phyloP scores from a whole-genome alignment of 1,284 basidiomycete species.

The Xerocomus cyaneibrunnescens region DNA sequence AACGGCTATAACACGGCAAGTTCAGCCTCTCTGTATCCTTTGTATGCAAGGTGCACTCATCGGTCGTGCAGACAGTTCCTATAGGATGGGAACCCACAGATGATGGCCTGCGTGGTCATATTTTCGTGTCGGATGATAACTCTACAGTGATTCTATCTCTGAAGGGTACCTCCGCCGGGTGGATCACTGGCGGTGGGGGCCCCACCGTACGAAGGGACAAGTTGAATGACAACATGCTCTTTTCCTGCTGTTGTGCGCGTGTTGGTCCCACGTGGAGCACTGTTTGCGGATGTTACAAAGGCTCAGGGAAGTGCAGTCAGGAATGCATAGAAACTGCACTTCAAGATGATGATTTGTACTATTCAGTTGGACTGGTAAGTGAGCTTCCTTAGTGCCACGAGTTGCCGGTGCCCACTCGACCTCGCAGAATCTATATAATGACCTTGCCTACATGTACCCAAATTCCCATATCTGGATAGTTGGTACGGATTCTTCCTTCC shows the following conservation, averaged over 20 bases:
- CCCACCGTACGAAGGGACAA: slow-evolving; percentile 70
- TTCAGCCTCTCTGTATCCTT: slow-evolving; percentile 29
- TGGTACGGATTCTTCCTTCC: slow-evolving; percentile 25
- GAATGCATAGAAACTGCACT: slow-evolving; percentile 75
- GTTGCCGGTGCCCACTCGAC: not conserved
- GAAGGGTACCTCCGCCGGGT: slow-evolving; percentile 88
- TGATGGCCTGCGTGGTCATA: slow-evolving; percentile 89
- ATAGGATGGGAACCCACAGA: slow-evolving; percentile 87
- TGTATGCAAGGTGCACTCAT: not conserved
- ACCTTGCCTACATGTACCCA: slow-evolving; percentile 81
- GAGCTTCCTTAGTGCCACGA: not conserved
- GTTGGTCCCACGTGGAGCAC: slow-evolving; percentile 85
- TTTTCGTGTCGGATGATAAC: slow-evolving; percentile 81
- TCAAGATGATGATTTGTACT: slow-evolving; percentile 78
- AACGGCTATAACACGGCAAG: slow-evolving; percentile 56
- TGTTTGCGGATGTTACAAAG: slow-evolving; percentile 80
- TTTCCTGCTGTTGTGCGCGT: slow-evolving; percentile 89
- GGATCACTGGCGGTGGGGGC: slow-evolving; percentile 71
- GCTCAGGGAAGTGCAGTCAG: slow-evolving; percentile 67
- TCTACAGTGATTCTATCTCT: slow-evolving; percentile 86
- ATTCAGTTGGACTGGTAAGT: slow-evolving; percentile 63
- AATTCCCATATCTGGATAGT: slow-evolving; percentile 80
- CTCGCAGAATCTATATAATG: slow-evolving; percentile 69
- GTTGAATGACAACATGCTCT: slow-evolving; percentile 85
- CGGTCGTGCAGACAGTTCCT: slow-evolving; percentile 50